A percentile compares a stretch with the other conserved stretches of the same genome.
Evolutionary conservation across 441 rosid species (phyloP).

Genomic region (Gossypium davidsonii): DNA sequence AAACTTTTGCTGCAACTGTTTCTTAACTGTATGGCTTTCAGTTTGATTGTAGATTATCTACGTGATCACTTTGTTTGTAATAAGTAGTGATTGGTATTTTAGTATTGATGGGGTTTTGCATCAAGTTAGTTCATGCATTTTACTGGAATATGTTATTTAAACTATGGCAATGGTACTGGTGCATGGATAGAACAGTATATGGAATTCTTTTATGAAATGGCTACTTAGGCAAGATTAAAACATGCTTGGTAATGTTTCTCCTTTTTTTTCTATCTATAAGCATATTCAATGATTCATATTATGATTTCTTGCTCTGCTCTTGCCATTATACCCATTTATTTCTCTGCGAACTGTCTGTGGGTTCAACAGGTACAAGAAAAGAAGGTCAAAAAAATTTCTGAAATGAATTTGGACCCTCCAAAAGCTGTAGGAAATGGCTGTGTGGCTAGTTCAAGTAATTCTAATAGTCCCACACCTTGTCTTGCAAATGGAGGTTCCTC

Average conservation of each 20-base stretch:
- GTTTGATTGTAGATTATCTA: background rate
- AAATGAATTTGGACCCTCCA: conserved; percentile 68
- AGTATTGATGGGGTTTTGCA: background rate
- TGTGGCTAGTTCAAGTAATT: conserved; percentile 58
- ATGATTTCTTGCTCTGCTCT: background rate
- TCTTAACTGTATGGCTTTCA: conserved; percentile 8
- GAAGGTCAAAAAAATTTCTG: conserved; percentile 82
- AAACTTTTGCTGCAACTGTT: background rate
- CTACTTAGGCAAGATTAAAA: background rate
- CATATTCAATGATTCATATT: background rate
- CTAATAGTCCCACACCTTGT: conserved; percentile 34
- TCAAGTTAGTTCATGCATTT: background rate
- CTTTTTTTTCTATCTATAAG: background rate
- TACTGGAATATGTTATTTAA: background rate
- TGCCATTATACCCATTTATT: conserved; percentile 7
- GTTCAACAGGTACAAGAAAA: conserved; percentile 83
- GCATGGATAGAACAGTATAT: background rate
- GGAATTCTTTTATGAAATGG: conserved; percentile 7
- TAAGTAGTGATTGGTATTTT: background rate
- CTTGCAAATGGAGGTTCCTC: conserved; percentile 55
- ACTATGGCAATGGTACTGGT: background rate
- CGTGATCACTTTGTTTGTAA: background rate
- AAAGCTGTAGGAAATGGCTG: conserved; percentile 61
- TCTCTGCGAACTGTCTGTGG: conserved; percentile 17
- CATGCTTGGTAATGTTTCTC: background rate